phyloP scores from a whole-genome alignment of 208 protist genomes.

The Acanthamoeba quina region DNA sequence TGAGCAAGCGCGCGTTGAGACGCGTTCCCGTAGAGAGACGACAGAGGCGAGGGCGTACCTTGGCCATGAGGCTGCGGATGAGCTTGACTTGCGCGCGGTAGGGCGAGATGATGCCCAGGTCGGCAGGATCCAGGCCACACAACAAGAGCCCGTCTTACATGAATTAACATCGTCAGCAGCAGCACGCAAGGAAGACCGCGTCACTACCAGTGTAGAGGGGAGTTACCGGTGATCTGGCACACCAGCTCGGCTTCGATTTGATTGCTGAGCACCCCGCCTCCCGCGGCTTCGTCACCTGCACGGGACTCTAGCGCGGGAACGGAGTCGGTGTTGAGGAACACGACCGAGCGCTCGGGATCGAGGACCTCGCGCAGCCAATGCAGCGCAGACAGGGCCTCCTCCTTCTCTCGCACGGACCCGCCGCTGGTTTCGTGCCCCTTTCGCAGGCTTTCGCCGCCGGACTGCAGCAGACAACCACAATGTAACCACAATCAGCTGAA shows the following conservation, averaged over 20 bases:
- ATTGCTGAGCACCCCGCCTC: constrained; percentile 47
- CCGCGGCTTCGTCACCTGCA: not conserved
- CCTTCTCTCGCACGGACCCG: not conserved
- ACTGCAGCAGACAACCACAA: not conserved
- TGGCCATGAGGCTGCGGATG: constrained; percentile 73
- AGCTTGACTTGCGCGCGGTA: constrained; percentile 86
- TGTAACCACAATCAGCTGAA: not conserved
- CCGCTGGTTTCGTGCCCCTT: not conserved
- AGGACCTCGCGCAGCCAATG: constrained; percentile 75
- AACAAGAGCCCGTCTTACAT: constrained; percentile 65
- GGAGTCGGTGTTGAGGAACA: constrained; percentile 87
- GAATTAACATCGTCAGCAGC: not conserved
- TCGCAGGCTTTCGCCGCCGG: not conserved
- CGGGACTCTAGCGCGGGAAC: constrained; percentile 71
- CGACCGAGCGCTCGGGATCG: constrained; percentile 75
- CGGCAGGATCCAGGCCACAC: constrained; percentile 72
- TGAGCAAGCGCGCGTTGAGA: not conserved
- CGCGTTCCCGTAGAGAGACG: too few species aligned
- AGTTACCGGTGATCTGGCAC: constrained; percentile 60
- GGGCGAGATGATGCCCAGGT: constrained; percentile 90
- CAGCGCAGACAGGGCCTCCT: not conserved
- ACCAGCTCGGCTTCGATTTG: constrained; percentile 66
- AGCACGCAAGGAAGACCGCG: not conserved
- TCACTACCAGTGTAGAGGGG: not conserved
- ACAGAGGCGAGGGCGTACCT: not conserved